phyloP scores from a whole-genome alignment of 371 early-diverging fungal genomes.

The Syncephalastrum contaminatum region DNA sequence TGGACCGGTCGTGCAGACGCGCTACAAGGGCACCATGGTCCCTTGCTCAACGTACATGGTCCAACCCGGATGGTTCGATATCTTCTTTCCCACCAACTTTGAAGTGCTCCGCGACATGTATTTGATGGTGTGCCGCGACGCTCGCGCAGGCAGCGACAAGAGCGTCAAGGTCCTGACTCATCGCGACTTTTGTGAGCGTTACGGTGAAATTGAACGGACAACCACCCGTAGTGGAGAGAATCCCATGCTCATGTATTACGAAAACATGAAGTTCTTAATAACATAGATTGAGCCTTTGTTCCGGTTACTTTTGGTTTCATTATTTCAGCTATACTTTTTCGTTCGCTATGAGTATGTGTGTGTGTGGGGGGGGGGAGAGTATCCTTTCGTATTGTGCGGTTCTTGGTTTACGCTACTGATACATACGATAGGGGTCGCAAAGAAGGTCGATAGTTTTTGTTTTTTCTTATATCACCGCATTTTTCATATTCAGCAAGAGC shows the following conservation, averaged over 20 bases:
- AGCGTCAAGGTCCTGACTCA: constrained; percentile 70
- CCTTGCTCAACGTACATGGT: constrained; percentile 94
- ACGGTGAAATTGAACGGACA: constrained; percentile 78
- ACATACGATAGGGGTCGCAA: too few species aligned
- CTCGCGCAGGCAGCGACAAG: constrained; percentile 41
- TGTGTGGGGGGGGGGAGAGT: too few species aligned
- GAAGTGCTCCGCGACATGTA: constrained; percentile 82
- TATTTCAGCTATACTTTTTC: neutral
- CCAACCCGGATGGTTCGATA: constrained; percentile 97
- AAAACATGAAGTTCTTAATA: constrained; percentile 84
- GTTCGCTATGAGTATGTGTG: too few species aligned
- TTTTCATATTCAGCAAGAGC: too few species aligned
- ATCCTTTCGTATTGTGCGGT: too few species aligned
- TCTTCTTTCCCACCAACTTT: constrained; percentile 97
- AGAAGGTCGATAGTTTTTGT: too few species aligned
- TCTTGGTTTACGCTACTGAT: too few species aligned
- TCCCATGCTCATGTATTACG: constrained; percentile 92
- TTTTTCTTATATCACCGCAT: too few species aligned
- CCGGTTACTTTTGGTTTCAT: neutral
- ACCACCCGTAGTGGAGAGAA: constrained; percentile 86
- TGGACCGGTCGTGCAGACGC: constrained; percentile 94
- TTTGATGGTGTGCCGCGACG: constrained; percentile 55
- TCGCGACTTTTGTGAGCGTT: constrained; percentile 72
- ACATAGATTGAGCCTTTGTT: constrained; percentile 20
- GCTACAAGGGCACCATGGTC: constrained; percentile 87